A percentile compares a stretch with the other conserved stretches of the same genome.
Conservation (phyloP, 2,329 filamentous ascomycete genomes). For the Cucurbitaria berberidis region DNA sequence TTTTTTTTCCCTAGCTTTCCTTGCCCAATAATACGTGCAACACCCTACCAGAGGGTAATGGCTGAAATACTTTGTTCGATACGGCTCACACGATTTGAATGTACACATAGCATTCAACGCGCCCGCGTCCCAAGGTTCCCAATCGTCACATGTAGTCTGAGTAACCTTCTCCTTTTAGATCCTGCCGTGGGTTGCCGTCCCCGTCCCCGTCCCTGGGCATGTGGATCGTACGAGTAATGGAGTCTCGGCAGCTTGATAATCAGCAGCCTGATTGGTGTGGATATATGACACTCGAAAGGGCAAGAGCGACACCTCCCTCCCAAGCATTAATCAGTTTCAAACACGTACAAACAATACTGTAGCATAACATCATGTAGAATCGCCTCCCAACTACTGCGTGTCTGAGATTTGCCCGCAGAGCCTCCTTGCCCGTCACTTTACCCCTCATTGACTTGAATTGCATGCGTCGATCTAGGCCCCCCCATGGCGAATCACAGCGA, state of each 20-base stretch:
- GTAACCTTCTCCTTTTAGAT: slow-evolving; percentile 4
- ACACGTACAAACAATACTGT: too few relatives aligned
- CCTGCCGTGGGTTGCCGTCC: slow-evolving; percentile 14
- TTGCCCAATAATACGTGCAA: not conserved
- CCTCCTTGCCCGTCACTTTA: slow-evolving; percentile 10
- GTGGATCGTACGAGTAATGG: slow-evolving; percentile 16
- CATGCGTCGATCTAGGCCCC: slow-evolving; percentile 25
- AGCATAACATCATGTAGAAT: slow-evolving; percentile 1
- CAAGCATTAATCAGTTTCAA: not conserved
- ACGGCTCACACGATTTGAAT: not conserved
- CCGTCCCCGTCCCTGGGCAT: slow-evolving; percentile 16
- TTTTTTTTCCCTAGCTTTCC: not conserved
- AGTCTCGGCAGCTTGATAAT: slow-evolving; percentile 15
- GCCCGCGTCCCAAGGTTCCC: not conserved
- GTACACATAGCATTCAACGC: not conserved
- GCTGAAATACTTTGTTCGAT: not conserved
- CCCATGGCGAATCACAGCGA: slow-evolving; percentile 20
- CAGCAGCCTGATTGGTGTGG: slow-evolving; percentile 5
- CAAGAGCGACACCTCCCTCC: not conserved
- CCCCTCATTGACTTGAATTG: slow-evolving; percentile 17
- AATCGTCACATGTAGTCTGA: not conserved
- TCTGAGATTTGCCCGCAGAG: slow-evolving; percentile 17
- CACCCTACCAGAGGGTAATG: not conserved
- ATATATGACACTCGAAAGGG: not conserved
- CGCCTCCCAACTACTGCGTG: slow-evolving; percentile 1